A percentile compares a stretch with the other conserved stretches of the same genome.
Conservation (phyloP, 2,329 filamentous ascomycete genomes). For the Scopulariopsis brevicaulis region DNA sequence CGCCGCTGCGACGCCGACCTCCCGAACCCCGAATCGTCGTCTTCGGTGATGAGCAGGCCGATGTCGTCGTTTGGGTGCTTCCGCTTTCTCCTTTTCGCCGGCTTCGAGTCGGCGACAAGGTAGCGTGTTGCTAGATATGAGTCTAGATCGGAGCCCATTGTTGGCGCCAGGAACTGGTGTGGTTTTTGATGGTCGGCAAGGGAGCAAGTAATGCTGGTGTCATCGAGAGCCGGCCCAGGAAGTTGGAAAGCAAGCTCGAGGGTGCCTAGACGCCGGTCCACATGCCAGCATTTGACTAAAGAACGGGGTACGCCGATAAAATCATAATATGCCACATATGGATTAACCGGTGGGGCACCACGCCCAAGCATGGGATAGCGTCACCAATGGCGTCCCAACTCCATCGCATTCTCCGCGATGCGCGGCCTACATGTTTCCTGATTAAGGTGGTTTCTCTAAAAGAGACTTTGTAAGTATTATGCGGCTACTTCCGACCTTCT, state of each 20-base stretch:
- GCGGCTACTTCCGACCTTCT: not conserved
- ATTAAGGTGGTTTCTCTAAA: not conserved
- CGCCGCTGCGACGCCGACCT: slow-evolving; percentile 22
- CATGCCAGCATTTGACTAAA: not conserved
- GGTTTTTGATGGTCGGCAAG: not conserved
- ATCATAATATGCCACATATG: not conserved
- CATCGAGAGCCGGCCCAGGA: not conserved
- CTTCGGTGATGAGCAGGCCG: slow-evolving; percentile 54
- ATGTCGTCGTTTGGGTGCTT: slow-evolving; percentile 33
- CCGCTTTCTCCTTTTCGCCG: slow-evolving; percentile 52
- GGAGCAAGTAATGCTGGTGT: not conserved
- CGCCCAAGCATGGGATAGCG: not conserved
- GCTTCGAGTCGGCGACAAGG: slow-evolving; percentile 49
- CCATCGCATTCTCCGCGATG: not conserved
- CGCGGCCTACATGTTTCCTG: not conserved
- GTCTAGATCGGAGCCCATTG: slow-evolving; percentile 1
- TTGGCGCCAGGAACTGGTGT: not conserved
- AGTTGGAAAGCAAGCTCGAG: not conserved
- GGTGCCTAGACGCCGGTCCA: not conserved
- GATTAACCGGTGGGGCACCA: not conserved
- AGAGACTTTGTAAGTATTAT: not conserved
- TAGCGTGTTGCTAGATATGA: slow-evolving; percentile 84
- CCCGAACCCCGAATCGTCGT: slow-evolving; percentile 45
- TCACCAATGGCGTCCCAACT: not conserved
- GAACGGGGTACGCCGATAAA: not conserved